Conservation (phyloP, 371 early-diverging fungal species). For the Mortierella sp. region DNA sequence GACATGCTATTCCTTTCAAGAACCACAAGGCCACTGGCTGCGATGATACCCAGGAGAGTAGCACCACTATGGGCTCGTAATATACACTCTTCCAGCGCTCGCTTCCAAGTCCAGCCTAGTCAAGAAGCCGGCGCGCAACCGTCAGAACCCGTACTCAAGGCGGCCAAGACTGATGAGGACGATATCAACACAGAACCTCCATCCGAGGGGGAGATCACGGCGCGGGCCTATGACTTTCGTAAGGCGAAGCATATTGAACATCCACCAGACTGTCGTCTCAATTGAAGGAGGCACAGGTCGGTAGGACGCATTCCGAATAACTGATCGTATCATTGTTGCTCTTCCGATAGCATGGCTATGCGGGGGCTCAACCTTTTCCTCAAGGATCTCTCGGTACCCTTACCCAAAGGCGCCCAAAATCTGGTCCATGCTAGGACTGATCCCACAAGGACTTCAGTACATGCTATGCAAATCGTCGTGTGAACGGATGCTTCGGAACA, state of each 20-base stretch:
- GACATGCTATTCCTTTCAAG: constrained; percentile 20
- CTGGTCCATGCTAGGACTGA: constrained; percentile 57
- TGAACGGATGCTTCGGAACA: constrained; percentile 60
- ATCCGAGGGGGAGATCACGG: constrained; percentile 28
- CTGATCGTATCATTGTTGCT: not conserved
- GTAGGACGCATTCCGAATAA: too few relatives aligned
- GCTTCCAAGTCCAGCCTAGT: constrained; percentile 3
- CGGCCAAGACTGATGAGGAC: not conserved
- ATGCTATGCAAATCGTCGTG: constrained; percentile 59
- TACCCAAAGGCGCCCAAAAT: constrained; percentile 57
- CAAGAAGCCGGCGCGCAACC: not conserved
- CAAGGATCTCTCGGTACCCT: constrained; percentile 64
- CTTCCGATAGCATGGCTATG: constrained; percentile 60
- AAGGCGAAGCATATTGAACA: too few relatives aligned
- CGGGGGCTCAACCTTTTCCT: constrained; percentile 47
- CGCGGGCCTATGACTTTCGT: constrained; percentile 49
- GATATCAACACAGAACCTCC: constrained; percentile 17
- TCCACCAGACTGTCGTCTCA: too few relatives aligned
- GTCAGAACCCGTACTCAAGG: not conserved
- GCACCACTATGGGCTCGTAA: constrained; percentile 17
- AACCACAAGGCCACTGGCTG: constrained; percentile 14
- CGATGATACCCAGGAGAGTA: constrained; percentile 20
- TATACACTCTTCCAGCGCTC: constrained; percentile 11
- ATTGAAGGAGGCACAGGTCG: too few relatives aligned
- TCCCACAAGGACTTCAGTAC: constrained; percentile 62